These are phyloP conservation scores for Podospora pseudoanserina DNA, from an alignment of 495 filamentous ascomycete genomes.

Conservation along the genomic window DNA sequence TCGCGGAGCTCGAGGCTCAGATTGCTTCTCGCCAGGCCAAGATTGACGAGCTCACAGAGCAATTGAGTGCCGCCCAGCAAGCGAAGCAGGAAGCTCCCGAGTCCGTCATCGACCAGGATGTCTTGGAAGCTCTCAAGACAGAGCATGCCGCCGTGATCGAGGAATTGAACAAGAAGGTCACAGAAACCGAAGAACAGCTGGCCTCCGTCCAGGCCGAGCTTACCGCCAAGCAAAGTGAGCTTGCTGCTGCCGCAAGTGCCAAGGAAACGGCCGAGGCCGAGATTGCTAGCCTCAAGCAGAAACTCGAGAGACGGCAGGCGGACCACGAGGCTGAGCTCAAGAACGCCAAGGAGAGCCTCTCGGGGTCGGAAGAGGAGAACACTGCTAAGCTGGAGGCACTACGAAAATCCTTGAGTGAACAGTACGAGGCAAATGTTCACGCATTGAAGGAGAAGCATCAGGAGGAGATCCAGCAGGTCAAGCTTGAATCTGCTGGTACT, in stretches of 20 bases:
- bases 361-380: slow-evolving; percentile 39
- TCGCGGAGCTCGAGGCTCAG: slow-evolving; percentile 47
- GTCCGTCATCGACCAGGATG: slow-evolving; percentile 34
- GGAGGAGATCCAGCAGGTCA: slow-evolving; percentile 39
- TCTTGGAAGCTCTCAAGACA: slow-evolving; percentile 43
- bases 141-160: slow-evolving; percentile 49
- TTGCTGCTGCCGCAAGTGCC: slow-evolving; percentile 33
- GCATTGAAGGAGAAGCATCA: slow-evolving; percentile 42
- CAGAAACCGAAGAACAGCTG: slow-evolving; percentile 43
- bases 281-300: slow-evolving; percentile 40
- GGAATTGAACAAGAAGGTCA: slow-evolving; percentile 36
- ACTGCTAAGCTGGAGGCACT: slow-evolving; percentile 40
- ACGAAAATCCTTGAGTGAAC: slow-evolving; percentile 38
- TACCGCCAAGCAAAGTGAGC: slow-evolving; percentile 34
- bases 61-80: slow-evolving; percentile 31
- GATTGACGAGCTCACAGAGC: slow-evolving; percentile 40
- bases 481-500: slow-evolving; percentile 17
- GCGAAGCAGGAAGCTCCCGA: slow-evolving; percentile 15
- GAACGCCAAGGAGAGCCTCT: slow-evolving; percentile 32
- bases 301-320: slow-evolving; percentile 40
- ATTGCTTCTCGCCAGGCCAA: slow-evolving; percentile 44
- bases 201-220: slow-evolving; percentile 39
- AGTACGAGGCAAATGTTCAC: slow-evolving; percentile 38
- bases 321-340: slow-evolving; percentile 37
- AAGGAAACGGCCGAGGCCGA: slow-evolving; percentile 40